Base-by-base conservation (phyloP, 164 flowering plant species). In the Stephania japonica region DNA sequence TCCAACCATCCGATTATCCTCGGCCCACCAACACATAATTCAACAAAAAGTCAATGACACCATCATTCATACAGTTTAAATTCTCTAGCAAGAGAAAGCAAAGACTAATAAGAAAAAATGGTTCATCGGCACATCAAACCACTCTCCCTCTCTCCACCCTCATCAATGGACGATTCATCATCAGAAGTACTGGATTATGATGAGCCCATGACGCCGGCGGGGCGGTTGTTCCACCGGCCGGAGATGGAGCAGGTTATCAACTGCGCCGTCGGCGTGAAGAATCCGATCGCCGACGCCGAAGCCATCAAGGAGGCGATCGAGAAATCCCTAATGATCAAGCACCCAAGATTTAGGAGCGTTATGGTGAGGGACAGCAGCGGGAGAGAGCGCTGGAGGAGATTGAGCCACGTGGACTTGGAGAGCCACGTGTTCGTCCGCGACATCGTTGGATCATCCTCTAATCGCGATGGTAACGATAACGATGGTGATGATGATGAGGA, bases 271-370 rank as follows among this genome's bases (percentile, higher is more conserved):
- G 88, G 86, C 0, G 1, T 80, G 4, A 70, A 78, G 26, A 7
- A 72, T 71, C 83, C 87, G 0, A 68, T 85, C 53, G 38, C 38
- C 2, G 83, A 89, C 67, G 59, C 81, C 0, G 78, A 82, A 1
- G 68, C 84, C 65, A 7, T 79, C 2, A 86, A 83, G 25, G 14
- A 77, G 3, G 81, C 49, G 3, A 11, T 89, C 26, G 24, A 66
- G 0, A 50, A 47, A 38, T 86, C 88, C 6, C 4, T 81, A 68
- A 71, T 89, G 77, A 44, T 82, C 49, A 68, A 81, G 42, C 91
- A 84, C 77, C 95, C 95, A 0, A 76, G 92, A 50, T 90, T 90
- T 80, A 71, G 78, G 68, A 85, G 91, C 71, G 78, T 90, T 21
- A 68, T 87, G 70, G 85, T 87, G 18, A 75, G 79, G 14, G 84